Base-by-base conservation (phyloP, 345 rosid genomes). In the Geranium brycei region DNA sequence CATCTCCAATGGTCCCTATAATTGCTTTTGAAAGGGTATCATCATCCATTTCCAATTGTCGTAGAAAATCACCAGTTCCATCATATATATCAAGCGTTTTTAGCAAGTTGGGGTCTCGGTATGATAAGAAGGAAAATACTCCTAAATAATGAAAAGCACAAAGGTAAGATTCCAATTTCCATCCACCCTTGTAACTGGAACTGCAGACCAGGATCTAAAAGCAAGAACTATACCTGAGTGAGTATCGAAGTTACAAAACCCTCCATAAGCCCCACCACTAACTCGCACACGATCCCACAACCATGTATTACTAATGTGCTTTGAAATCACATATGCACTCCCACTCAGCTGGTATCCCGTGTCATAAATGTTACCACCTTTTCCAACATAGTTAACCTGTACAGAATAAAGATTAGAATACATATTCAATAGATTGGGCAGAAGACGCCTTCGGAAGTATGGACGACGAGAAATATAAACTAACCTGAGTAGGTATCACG, bases 231-330 rank as follows among this genome's bases (percentile, higher is more conserved):
- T 67, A 90, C 99, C 99, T 71, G 99, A 90, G 76, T 90, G 91
- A 19, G 92, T 80, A 82, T 93, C 97, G 6, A 93, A 88, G 77
- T 90, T 87, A 18, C 97, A 88, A 73, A 90, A 90, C 59, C 99
- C 97, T 61, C 99, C 99, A 77, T 93, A 93, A 64, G 97, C 99
- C 64, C 99, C 99, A 31, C 99, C 99, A 31, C 97, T 87, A 41
- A 92, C 96, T 65, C 97, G 90, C 64, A 90, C 95, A 60, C 95
- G 88, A 66, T 93, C 96, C 99, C 99, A 93, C 82, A 93, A 76
- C 99, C 99, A 93, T 58, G 97, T 82, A 51, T 83, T 86, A 68
- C 89, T 88, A 62, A 93, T 88, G 73, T 87, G 68, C 71, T 88
- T 90, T 62, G 97, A 90, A 73, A 93, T 86, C 38, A 93, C 97